Conservation (phyloP, 139 green algal species). For the Asterochloris erici region DNA sequence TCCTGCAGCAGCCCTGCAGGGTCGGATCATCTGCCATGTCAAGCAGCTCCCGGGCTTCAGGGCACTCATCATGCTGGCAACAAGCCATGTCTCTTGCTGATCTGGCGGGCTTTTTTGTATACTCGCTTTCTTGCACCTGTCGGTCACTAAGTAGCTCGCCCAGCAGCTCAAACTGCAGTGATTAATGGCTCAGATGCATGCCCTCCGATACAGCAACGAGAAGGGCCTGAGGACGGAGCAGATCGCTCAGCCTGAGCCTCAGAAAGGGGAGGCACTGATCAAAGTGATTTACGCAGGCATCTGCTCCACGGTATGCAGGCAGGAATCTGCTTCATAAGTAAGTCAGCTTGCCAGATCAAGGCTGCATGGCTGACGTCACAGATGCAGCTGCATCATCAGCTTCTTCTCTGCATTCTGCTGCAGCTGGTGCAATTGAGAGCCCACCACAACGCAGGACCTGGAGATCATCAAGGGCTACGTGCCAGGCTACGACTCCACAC, state of each 20-base stretch:
- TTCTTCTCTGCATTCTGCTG: too few species aligned
- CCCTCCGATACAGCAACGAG: background rate
- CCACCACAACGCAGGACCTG: slow-evolving; percentile 43
- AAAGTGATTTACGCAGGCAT: slow-evolving; percentile 13
- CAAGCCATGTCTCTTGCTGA: too few species aligned
- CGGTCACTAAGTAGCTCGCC: background rate
- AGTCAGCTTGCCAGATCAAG: too few species aligned
- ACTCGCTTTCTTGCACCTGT: background rate
- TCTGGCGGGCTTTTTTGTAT: background rate
- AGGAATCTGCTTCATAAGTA: background rate
- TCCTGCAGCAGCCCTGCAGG: too few species aligned
- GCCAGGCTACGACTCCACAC: slow-evolving; percentile 46
- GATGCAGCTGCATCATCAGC: too few species aligned
- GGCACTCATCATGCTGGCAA: too few species aligned
- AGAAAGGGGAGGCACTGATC: slow-evolving; percentile 9
- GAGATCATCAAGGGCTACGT: slow-evolving; percentile 74
- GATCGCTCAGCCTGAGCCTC: background rate
- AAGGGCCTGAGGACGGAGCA: background rate
- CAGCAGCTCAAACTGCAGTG: background rate
- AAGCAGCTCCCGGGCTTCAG: too few species aligned
- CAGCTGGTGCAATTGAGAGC: background rate
- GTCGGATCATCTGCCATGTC: too few species aligned
- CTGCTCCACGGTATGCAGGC: slow-evolving; percentile 15
- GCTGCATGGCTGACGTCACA: too few species aligned
- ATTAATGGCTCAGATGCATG: background rate